These are phyloP conservation scores for Rosa multiflora DNA, from an alignment of 306 rosid species.

Conservation along the genomic window DNA sequence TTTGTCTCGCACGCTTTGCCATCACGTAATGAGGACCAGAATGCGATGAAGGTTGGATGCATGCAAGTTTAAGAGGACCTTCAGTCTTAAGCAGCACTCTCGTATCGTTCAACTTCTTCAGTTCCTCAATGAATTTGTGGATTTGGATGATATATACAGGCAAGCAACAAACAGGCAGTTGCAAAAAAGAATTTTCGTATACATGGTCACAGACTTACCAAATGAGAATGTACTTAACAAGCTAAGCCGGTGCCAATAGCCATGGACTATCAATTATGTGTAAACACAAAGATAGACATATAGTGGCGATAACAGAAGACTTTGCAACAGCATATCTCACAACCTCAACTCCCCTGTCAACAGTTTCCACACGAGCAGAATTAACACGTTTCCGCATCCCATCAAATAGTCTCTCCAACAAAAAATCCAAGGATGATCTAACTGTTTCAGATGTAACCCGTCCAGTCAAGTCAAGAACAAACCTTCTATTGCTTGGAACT, in stretches of 20 bases:
- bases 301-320: constrained; percentile 47
- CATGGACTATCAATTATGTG: constrained; percentile 51
- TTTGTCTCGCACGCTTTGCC: neutral
- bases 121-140: neutral
- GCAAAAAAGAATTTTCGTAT: neutral
- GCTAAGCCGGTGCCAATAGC: constrained; percentile 51
- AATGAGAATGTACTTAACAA: constrained; percentile 11
- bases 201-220: constrained; percentile 2
- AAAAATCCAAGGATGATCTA: constrained; percentile 58
- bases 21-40: neutral
- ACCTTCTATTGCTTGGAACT: constrained; percentile 58
- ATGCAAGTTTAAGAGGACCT: neutral
- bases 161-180: constrained; percentile 24
- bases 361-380: constrained; percentile 46
- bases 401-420: constrained; percentile 48
- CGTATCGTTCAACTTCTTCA: constrained; percentile 2
- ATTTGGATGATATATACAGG: constrained; percentile 15
- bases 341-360: constrained; percentile 46
- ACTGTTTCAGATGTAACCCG: constrained; percentile 72
- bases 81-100: neutral
- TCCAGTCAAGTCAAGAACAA: constrained; percentile 65
- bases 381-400: constrained; percentile 39
- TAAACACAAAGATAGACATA: constrained; percentile 60
- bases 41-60: neutral
- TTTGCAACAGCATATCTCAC: constrained; percentile 55